A percentile compares a stretch with the other conserved stretches of the same genome.
Evolutionary conservation across 2,329 filamentous ascomycete genomes (phyloP).

Genomic region (Thelonectria olida): DNA sequence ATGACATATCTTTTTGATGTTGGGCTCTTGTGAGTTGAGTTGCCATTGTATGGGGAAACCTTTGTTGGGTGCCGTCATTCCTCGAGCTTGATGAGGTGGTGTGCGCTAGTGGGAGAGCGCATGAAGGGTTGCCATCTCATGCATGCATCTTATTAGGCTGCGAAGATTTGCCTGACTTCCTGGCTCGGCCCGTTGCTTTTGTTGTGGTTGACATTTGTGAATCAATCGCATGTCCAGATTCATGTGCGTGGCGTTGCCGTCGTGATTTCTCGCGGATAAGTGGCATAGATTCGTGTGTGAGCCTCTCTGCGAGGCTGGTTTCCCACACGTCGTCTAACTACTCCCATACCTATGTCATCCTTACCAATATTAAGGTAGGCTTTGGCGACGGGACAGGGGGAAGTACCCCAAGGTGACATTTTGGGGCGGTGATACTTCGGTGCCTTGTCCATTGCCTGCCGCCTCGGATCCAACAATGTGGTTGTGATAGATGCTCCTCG

Average conservation of each 20-base stretch:
- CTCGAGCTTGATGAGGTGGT: background rate
- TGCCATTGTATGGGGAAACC: background rate
- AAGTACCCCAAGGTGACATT: background rate
- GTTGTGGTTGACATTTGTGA: background rate
- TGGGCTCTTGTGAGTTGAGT: too few species aligned
- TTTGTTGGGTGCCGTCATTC: background rate
- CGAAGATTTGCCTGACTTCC: background rate
- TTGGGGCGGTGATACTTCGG: conserved; percentile 24
- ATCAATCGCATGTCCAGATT: background rate
- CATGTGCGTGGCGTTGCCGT: background rate
- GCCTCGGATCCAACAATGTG: conserved; percentile 15
- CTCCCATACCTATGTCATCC: too few species aligned
- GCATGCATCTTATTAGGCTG: background rate
- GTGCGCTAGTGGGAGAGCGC: background rate
- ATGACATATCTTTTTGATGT: background rate
- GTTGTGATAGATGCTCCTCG: conserved; percentile 18
- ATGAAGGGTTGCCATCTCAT: background rate
- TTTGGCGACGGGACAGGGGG: background rate
- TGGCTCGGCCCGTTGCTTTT: background rate
- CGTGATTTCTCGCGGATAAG: background rate
- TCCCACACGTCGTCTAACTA: too few species aligned
- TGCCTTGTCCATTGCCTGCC: conserved; percentile 14
- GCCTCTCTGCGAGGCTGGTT: too few species aligned
- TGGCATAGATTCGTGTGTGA: too few species aligned
- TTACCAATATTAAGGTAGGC: too few species aligned